Evolutionary conservation across 176 grass and related monocot genomes (phyloP).

Genomic region (Musa acuminata): DNA sequence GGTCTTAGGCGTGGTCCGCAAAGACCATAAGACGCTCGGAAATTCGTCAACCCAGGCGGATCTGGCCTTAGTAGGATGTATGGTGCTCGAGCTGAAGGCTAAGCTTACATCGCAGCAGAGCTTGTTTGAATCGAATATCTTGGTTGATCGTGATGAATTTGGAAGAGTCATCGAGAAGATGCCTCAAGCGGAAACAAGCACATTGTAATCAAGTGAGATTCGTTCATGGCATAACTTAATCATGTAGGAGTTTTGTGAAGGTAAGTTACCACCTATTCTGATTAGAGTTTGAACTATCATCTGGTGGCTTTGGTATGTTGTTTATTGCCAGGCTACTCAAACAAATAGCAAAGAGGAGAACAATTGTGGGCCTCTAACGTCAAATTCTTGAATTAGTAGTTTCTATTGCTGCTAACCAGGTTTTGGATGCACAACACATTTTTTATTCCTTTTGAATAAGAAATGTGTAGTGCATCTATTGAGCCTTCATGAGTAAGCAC

Average conservation of each 20-base stretch:
- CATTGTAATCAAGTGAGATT: not conserved
- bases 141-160: too few relatives aligned
- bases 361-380: not conserved
- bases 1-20: too few relatives aligned
- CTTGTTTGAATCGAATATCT: too few relatives aligned
- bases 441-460: too few relatives aligned
- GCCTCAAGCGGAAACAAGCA: not conserved
- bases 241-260: not conserved
- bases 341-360: not conserved
- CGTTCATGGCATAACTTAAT: not conserved
- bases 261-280: not conserved
- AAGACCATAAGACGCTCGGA: too few relatives aligned
- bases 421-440: too few relatives aligned
- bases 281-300: not conserved
- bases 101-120: too few relatives aligned
- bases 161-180: too few relatives aligned
- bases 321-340: not conserved
- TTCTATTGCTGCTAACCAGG: not conserved
- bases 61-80: not conserved
- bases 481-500: too few relatives aligned
- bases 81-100: not conserved
- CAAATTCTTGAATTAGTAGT: not conserved
- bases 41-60: too few relatives aligned
- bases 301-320: not conserved
- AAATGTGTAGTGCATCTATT: too few relatives aligned